Percentiles rank a stretch among this genome's conserved stretches.
Conservation (phyloP, 73 alveolate species). For the Tetrahymena borealis region DNA sequence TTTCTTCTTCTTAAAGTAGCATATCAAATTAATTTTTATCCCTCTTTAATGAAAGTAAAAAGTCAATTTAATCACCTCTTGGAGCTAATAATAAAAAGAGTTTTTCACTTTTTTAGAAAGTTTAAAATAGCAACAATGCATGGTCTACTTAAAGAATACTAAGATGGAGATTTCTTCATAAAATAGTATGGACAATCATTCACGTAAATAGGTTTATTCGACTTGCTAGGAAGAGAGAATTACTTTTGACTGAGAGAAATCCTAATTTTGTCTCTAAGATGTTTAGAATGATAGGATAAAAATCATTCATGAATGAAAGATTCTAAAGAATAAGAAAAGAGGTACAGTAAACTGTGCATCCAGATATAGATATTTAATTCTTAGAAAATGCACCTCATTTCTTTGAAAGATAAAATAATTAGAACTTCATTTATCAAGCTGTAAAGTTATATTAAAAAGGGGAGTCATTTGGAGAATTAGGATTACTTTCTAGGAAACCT, state of each 20-base stretch:
- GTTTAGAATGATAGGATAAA: neutral
- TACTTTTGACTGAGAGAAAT: neutral
- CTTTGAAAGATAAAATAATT: neutral
- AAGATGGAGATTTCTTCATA: neutral
- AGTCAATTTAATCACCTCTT: neutral
- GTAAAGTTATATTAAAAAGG: slow-evolving; percentile 8
- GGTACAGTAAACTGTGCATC: neutral
- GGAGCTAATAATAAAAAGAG: neutral
- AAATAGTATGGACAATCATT: neutral
- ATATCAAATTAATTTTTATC: no score
- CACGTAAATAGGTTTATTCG: neutral
- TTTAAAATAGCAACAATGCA: neutral
- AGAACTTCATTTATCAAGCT: neutral
- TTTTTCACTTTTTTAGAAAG: neutral
- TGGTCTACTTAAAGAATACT: neutral
- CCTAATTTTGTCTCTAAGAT: neutral
- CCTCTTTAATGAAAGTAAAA: no score
- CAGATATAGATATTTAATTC: neutral
- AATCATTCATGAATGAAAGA: neutral
- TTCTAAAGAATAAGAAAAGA: neutral
- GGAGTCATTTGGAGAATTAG: slow-evolving; percentile 35
- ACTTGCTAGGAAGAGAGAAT: neutral
- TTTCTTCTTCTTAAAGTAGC: neutral
- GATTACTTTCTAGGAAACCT: slow-evolving; percentile 15
- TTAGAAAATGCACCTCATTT: neutral